phyloP scores from a whole-genome alignment of 1,139 yeast genomes.

The Candida sojae region DNA sequence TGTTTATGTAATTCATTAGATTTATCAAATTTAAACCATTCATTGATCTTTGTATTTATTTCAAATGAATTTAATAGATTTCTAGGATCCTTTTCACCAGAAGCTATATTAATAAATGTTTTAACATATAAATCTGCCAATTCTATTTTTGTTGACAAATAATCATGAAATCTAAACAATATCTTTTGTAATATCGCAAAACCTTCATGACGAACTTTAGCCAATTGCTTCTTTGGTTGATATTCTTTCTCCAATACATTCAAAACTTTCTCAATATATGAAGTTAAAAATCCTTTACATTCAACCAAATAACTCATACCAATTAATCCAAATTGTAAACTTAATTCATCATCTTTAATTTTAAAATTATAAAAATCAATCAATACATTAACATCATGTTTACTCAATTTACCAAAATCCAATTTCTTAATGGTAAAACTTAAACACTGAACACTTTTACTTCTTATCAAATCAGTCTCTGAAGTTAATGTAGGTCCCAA shows the following conservation, averaged over 20 bases:
- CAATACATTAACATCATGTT: conserved; percentile 70
- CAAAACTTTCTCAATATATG: conserved; percentile 39
- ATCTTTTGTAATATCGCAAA: conserved; percentile 51
- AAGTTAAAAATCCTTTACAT: conserved; percentile 47
- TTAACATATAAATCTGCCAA: conserved; percentile 46
- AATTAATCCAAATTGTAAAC: conserved; percentile 52
- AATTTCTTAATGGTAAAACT: conserved; percentile 48
- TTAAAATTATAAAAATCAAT: conserved; percentile 65
- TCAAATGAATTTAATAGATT: conserved; percentile 74
- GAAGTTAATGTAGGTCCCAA: conserved; percentile 61
- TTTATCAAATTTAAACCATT: conserved; percentile 30
- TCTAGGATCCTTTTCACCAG: conserved; percentile 93
- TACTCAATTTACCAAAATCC: conserved; percentile 40
- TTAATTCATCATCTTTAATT: conserved; percentile 57
- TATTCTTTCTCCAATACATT: conserved; percentile 45
- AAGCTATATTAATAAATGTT: conserved; percentile 66
- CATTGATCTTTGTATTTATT: conserved; percentile 53
- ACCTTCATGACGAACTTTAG: conserved; percentile 62
- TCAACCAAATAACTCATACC: conserved; percentile 56
- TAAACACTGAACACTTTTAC: conserved; percentile 59
- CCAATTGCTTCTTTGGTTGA: conserved; percentile 63
- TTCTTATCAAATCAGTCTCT: conserved; percentile 56
- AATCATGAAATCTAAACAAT: conserved; percentile 22
- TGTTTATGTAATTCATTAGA: conserved; percentile 39
- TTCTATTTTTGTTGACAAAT: conserved; percentile 15